Percentiles rank a stretch among this genome's conserved stretches.
Evolutionary conservation across 2,329 filamentous ascomycete genomes (phyloP).

Genomic region (Calonectria multiphialidica): DNA sequence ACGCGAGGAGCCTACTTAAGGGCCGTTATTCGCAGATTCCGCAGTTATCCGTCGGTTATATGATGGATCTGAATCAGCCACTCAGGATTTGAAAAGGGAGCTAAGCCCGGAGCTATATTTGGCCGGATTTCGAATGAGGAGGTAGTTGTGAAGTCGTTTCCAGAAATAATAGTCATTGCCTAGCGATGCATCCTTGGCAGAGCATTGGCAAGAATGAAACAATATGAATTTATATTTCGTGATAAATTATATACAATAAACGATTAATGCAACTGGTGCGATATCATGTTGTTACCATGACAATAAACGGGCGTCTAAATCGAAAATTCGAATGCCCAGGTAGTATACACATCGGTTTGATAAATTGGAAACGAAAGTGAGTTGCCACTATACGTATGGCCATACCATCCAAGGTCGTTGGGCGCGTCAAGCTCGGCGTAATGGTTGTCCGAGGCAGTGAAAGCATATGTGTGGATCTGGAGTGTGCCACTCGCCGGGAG

Average conservation of each 20-base stretch:
- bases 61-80: not conserved
- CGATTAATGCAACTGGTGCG: not conserved
- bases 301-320: not conserved
- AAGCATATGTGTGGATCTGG: slow-evolving; percentile 14
- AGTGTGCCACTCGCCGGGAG: slow-evolving; percentile 13
- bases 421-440: slow-evolving; percentile 5
- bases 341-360: slow-evolving; percentile 5
- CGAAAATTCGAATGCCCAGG: slow-evolving; percentile 7
- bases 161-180: not conserved
- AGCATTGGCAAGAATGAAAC: no score
- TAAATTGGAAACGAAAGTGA: slow-evolving; percentile 5
- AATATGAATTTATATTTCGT: not conserved
- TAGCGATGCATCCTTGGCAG: no score
- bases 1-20: not conserved
- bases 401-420: slow-evolving; percentile 1
- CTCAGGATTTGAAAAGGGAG: not conserved
- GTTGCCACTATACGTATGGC: slow-evolving; percentile 8
- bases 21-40: not conserved
- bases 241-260: not conserved
- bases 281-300: not conserved
- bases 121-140: not conserved
- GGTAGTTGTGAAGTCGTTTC: not conserved
- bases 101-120: not conserved
- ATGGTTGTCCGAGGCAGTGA: not conserved
- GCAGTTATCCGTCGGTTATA: not conserved